A percentile compares a stretch with the other conserved stretches of the same genome.
Conservation (phyloP, 805 yeast genomes). For the Pichia exigua region DNA sequence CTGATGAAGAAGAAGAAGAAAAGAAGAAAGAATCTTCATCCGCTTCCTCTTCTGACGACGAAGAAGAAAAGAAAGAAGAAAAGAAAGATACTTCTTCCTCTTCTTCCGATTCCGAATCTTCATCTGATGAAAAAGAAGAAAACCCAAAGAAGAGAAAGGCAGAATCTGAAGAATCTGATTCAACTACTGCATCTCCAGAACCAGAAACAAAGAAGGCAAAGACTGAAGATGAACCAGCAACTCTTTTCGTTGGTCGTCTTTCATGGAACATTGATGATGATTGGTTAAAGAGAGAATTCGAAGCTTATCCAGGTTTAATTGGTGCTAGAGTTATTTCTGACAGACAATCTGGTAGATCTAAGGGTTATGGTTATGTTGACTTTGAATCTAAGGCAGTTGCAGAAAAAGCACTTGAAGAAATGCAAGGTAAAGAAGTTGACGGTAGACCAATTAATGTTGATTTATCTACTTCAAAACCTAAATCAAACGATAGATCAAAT, state of each 20-base stretch:
- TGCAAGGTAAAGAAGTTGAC: constrained; percentile 91
- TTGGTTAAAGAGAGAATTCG: constrained; percentile 85
- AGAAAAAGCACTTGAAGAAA: constrained; percentile 74
- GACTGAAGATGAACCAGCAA: constrained; percentile 59
- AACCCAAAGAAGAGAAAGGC: constrained; percentile 35
- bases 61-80: constrained; percentile 3
- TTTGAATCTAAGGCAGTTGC: constrained; percentile 72
- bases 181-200: constrained; percentile 23
- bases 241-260: constrained; percentile 92
- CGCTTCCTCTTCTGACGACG: constrained; percentile 16
- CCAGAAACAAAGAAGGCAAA: constrained; percentile 44
- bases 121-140: constrained; percentile 17
- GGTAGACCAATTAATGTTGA: constrained; percentile 96
- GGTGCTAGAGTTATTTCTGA: constrained; percentile 92
- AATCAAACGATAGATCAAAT: constrained; percentile 39
- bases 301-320: constrained; percentile 69
- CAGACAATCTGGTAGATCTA: constrained; percentile 74
- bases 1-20: constrained; percentile 22
- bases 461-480: constrained; percentile 80
- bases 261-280: constrained; percentile 97
- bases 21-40: constrained; percentile 20
- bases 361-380: constrained; percentile 98
- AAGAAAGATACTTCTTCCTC: background rate
- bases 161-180: constrained; percentile 25
- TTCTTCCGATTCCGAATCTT: constrained; percentile 15